These are phyloP conservation scores for Diaporthe citriasiana DNA, from an alignment of 2,329 filamentous ascomycete genomes.

Conservation along the genomic window DNA sequence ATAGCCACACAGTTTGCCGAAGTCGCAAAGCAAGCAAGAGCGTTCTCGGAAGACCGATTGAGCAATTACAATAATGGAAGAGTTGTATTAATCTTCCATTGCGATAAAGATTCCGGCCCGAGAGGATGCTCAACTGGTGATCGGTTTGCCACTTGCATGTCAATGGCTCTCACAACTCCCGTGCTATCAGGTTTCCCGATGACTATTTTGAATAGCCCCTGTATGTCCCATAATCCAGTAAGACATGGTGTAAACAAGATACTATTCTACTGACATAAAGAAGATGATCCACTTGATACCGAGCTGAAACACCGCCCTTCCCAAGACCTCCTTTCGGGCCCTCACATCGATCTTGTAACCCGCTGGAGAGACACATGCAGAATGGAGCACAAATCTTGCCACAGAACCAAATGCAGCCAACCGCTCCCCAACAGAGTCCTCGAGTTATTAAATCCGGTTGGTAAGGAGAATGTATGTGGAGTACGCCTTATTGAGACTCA, in stretches of 20 bases:
- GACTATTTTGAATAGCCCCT: neutral
- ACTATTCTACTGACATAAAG: neutral
- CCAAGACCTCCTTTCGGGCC: neutral
- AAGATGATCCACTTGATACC: neutral
- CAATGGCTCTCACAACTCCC: no score
- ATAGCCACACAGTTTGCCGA: neutral
- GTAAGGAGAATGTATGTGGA: fast-evolving
- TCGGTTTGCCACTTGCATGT: no score
- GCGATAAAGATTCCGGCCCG: neutral
- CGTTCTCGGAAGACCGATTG: neutral
- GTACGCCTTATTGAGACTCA: neutral
- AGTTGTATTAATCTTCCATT: neutral
- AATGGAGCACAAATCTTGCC: neutral
- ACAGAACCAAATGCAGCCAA: fast-evolving
- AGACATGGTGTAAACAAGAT: no score
- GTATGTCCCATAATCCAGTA: neutral
- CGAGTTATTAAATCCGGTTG: neutral
- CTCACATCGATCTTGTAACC: neutral
- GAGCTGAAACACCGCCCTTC: neutral
- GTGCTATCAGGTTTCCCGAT: no score
- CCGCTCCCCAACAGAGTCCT: neutral
- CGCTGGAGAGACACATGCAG: neutral
- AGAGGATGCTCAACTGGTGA: no score
- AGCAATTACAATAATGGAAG: neutral
- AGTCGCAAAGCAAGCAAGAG: neutral